These are phyloP conservation scores for Metschnikowia colocasiae DNA, from an alignment of 805 yeast genomes.

Conservation along the genomic window DNA sequence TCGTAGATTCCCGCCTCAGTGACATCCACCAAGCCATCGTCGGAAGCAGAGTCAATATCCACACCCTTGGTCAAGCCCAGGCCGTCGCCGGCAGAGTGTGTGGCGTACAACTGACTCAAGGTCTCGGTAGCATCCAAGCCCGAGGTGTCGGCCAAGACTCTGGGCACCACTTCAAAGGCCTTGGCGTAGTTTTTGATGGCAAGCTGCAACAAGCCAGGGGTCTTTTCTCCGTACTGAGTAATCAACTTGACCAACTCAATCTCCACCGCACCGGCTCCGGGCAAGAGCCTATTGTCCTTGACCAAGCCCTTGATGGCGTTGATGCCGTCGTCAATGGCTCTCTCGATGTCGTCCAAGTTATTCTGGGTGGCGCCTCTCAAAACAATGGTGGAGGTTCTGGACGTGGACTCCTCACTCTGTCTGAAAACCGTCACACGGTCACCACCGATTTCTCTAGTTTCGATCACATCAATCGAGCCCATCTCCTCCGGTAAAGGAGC, in stretches of 20 bases:
- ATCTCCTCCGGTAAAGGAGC: constrained; percentile 94
- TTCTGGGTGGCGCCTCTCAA: constrained; percentile 96
- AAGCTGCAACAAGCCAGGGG: constrained; percentile 88
- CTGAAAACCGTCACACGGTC: constrained; percentile 93
- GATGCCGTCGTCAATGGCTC: constrained; percentile 97
- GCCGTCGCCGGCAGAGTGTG: constrained; percentile 56
- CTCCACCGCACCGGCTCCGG: constrained; percentile 97
- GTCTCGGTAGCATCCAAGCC: constrained; percentile 89
- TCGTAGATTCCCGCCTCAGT: constrained; percentile 70
- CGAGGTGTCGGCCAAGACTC: constrained; percentile 89
- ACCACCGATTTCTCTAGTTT: constrained; percentile 93
- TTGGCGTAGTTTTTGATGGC: constrained; percentile 93
- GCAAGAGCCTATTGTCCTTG: constrained; percentile 71
- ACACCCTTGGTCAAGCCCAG: constrained; percentile 65
- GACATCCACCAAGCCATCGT: constrained; percentile 67
- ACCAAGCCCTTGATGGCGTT: constrained; percentile 85
- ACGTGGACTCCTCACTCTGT: constrained; percentile 63
- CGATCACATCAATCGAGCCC: constrained; percentile 83
- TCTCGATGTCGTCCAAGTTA: constrained; percentile 88
- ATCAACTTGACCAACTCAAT: constrained; percentile 78
- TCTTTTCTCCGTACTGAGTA: constrained; percentile 83
- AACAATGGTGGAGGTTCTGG: constrained; percentile 82
- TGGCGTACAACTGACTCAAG: constrained; percentile 84
- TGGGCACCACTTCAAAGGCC: constrained; percentile 92
- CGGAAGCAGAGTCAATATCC: constrained; percentile 62